Percentiles rank a stretch among this genome's conserved stretches.
These are phyloP conservation scores for Xerophyta viscosa DNA, from an alignment of 106 monocot species.

Conservation along the genomic window DNA sequence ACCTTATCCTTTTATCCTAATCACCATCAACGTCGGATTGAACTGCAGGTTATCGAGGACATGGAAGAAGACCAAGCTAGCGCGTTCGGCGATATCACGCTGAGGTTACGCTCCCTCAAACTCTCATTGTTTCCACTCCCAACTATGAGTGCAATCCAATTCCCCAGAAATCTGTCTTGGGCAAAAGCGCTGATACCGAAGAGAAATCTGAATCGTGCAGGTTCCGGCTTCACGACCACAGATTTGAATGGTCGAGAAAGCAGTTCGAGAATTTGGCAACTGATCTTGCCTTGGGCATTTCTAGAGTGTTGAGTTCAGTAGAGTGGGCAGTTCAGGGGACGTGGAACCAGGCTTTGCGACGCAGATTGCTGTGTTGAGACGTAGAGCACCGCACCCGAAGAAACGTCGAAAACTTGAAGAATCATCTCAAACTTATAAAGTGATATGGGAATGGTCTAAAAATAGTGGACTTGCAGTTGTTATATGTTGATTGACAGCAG, in stretches of 20 bases:
- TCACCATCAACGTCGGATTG: background rate
- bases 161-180: conserved; percentile 41
- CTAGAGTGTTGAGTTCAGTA: conserved; percentile 76
- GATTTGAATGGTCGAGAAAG: conserved; percentile 90
- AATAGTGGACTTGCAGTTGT: no score
- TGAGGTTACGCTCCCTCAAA: conserved; percentile 55
- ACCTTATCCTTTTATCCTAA: background rate
- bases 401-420: background rate
- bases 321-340: conserved; percentile 78
- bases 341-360: conserved; percentile 93
- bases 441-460: conserved; percentile 75
- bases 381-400: conserved; percentile 12
- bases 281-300: conserved; percentile 46
- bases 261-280: conserved; percentile 86
- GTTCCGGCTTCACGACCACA: conserved; percentile 92
- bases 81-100: conserved; percentile 62
- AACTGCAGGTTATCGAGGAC: conserved; percentile 91
- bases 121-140: conserved; percentile 86
- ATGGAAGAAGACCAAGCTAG: conserved; percentile 87
- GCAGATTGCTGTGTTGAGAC: conserved; percentile 84
- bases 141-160: conserved; percentile 95
- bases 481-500: no score
- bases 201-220: conserved; percentile 54
- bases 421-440: conserved; percentile 36
- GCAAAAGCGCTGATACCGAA: conserved; percentile 45